phyloP scores from a whole-genome alignment of 2,329 filamentous ascomycete genomes.

The Curvularia spicifera region DNA sequence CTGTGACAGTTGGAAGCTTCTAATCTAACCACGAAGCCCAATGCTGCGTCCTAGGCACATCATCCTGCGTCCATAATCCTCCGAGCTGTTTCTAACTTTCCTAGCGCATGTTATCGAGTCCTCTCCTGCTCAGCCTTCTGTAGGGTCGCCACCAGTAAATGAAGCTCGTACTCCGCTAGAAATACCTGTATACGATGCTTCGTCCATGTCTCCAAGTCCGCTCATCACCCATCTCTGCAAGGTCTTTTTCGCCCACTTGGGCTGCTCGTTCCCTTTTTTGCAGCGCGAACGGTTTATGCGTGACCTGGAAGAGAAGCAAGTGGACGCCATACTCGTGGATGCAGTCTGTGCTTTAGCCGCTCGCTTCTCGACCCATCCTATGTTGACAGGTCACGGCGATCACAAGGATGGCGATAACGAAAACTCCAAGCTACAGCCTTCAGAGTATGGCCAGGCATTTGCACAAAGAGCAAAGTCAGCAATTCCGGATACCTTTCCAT shows the following conservation, averaged over 20 bases:
- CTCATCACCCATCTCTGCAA: constrained; percentile 79
- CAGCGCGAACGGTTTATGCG: constrained; percentile 73
- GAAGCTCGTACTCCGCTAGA: constrained; percentile 54
- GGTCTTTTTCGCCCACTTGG: constrained; percentile 80
- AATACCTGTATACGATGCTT: constrained; percentile 77
- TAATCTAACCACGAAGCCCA: background rate
- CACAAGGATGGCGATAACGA: constrained; percentile 42
- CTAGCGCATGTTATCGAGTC: constrained; percentile 41
- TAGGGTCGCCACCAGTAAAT: constrained; percentile 34
- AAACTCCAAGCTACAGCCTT: constrained; percentile 48
- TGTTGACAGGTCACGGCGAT: constrained; percentile 60
- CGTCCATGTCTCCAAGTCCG: constrained; percentile 72
- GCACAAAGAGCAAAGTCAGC: constrained; percentile 83
- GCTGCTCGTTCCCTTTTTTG: constrained; percentile 85
- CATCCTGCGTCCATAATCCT: background rate
- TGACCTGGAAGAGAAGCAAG: constrained; percentile 79
- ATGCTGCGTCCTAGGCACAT: background rate
- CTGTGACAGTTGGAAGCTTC: background rate
- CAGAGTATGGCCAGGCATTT: constrained; percentile 77
- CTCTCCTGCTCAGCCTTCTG: constrained; percentile 41
- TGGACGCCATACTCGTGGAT: constrained; percentile 85
- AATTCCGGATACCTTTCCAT: constrained; percentile 81
- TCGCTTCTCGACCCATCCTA: constrained; percentile 71
- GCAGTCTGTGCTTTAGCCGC: constrained; percentile 83
- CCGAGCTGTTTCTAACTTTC: constrained; percentile 6